Evolutionary conservation across 305 asterid genomes (phyloP), one percentile per base, ranked within the genome.

Genomic region (Fraxinus sp.): DNA sequence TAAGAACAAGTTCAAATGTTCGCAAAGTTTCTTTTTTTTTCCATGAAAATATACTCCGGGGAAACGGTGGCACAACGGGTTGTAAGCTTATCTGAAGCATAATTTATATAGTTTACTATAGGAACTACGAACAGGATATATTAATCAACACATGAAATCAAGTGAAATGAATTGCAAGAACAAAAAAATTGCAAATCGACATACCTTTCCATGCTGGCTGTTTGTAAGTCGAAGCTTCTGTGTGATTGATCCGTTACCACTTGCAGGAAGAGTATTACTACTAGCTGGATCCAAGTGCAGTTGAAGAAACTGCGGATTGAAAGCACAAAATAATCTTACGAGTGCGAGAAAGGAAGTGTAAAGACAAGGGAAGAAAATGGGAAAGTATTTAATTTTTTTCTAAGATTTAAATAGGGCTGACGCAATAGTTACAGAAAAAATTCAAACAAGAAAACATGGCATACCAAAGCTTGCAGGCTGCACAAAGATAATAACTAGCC

Each of bases 241-340:
- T 16, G 92, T 88, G 86, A 95, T 86, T 71, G 87, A 86, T 83
- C 92, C 99, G 22, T 84, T 85, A 72, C 92, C 90, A 85, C 81
- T 90, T 62, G 92, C 94, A 85, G 97, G 97, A 78, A 96, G 96
- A 35, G 91, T 86, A 85, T 90, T 92, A 80, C 96, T 83, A 88
- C 97, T 96, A 73, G 99, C 99, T 75, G 99, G 98, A 82, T 96
- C 98, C 97, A 96, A 88, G 85, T 93, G 98, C 90, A 96, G 84
- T 86, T 95, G 98, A 86, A 93, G 98, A 89, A 93, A 95, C 98
- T 93, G 93, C 33, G 20, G 81, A 84, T 81, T 14, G 85, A 35
- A 80, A 59, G 49, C 79, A 77, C 66, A 83, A 85, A 24, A 80
- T 74, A 24, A 75, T 71, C 39, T 32, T 30, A 71, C 8, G 16